Evolutionary conservation across 805 yeast species (phyloP).

Genomic region (Candida taoyuanica): DNA sequence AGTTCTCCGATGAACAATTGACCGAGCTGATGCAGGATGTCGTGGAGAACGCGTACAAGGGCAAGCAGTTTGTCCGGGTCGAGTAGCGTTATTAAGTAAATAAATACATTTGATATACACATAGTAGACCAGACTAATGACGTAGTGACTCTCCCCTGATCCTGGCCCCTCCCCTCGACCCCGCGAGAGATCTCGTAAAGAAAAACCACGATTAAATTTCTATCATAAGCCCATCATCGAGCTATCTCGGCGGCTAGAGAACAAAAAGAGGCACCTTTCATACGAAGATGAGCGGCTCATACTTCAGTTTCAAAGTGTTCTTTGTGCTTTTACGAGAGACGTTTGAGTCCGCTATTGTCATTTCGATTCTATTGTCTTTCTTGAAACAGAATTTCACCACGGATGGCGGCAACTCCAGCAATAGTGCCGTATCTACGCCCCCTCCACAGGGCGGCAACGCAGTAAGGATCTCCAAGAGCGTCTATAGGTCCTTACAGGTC

Average conservation of each 20-base stretch:
- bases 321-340: constrained; percentile 91
- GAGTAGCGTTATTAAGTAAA: constrained; percentile 17
- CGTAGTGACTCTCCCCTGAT: too few species aligned
- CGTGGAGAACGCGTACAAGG: constrained; percentile 34
- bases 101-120: neutral
- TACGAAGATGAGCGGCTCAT: constrained; percentile 1
- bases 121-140: too few species aligned
- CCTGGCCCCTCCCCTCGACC: too few species aligned
- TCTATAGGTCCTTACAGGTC: constrained; percentile 43
- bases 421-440: too few species aligned
- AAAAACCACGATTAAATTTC: neutral
- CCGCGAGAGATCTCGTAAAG: neutral
- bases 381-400: constrained; percentile 77
- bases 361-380: constrained; percentile 88
- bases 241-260: neutral
- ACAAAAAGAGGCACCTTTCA: too few species aligned
- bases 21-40: constrained; percentile 32
- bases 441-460: constrained; percentile 4
- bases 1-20: constrained; percentile 34
- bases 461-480: constrained; percentile 27
- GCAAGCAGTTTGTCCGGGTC: constrained; percentile 41
- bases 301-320: constrained; percentile 53
- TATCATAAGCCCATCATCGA: too few species aligned
- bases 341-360: constrained; percentile 86
- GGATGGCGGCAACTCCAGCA: neutral